Base-by-base conservation (phyloP, 495 filamentous ascomycete genomes). In the Penicillium waksmanii region DNA sequence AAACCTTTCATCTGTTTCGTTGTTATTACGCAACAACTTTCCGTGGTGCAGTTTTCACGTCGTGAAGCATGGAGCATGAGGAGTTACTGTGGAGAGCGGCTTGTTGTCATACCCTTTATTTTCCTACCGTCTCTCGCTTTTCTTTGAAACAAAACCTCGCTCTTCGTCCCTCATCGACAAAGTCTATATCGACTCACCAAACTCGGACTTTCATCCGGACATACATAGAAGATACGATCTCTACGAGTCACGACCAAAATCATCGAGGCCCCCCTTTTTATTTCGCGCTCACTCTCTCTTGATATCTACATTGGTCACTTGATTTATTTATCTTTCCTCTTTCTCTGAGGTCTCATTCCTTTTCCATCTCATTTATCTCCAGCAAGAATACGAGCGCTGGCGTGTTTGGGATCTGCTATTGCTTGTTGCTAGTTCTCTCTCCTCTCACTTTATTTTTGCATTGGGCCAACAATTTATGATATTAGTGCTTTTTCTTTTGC, bases 141-240 rank as follows among this genome's bases (percentile, higher is more conserved):
- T 44, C n/a, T n/a, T 19, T 44, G 2, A n/a, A 17, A 38, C 4
- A 13, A 13, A 53, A 34, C 13, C 31, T 36, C 50, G 50, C 42
- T 49, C 21, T 53, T 58, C 59, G 31, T 57, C 40, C 15, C 33
- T 55, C 55, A 38, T 43, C 53, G 18, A 66, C 57, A 52, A 51
- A 64, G 55, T 56, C 64, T 65, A 54, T 65, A 64, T 48, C 51
- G 61, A 66, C 56, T 61, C 51, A 55, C 35, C 48, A 19, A 35
- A n/a, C 27, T 31, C 56, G 47, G 44, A 49, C 23, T 21, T 46
- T 21, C 23, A 47, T 64, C 50, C 49, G 55, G 62, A 61, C 55
- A 68, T 68, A 66, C 54, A 68, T 66, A 68, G 65, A 68, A 66
- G 65, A 56, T 60, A 68, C 61, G 67, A 70, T 62, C 66, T 46